Conservation (phyloP, 192 early-diverging fungal species). For the Backusella tuberculispora region DNA sequence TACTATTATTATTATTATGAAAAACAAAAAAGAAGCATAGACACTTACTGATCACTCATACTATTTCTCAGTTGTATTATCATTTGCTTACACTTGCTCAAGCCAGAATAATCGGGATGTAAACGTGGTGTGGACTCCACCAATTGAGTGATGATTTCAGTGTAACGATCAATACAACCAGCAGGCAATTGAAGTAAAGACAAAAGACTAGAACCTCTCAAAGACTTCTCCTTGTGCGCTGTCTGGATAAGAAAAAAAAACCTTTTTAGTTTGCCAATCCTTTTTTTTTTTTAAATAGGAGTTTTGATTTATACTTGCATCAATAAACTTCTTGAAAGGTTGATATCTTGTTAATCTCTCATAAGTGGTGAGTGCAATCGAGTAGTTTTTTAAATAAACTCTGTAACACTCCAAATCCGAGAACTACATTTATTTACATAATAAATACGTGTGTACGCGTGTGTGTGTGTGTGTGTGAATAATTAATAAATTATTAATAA, state of each 20-base stretch:
- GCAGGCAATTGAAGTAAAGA: conserved; percentile 38
- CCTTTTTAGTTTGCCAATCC: too few relatives aligned
- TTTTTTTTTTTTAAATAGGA: not conserved
- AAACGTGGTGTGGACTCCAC: conserved; percentile 26
- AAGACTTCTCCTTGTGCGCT: conserved; percentile 28
- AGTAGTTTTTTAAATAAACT: conserved; percentile 31
- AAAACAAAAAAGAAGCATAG: not conserved
- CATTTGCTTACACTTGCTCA: conserved; percentile 19
- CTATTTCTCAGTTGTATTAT: not conserved
- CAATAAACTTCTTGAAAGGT: conserved; percentile 41
- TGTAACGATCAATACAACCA: conserved; percentile 34
- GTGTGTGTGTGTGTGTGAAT: too few relatives aligned
- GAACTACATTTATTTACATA: conserved; percentile 14
- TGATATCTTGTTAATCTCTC: conserved; percentile 25
- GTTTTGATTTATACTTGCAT: conserved; percentile 34
- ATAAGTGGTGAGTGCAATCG: conserved; percentile 31
- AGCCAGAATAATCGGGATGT: conserved; percentile 42
- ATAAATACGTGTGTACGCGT: not conserved
- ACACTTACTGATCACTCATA: conserved; percentile 4
- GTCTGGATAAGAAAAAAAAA: conserved; percentile 18
- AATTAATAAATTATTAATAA: too few relatives aligned
- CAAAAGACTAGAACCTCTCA: conserved; percentile 30
- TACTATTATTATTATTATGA: not conserved
- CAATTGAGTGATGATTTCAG: conserved; percentile 26
- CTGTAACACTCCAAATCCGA: conserved; percentile 26